Conservation (phyloP, 2,329 filamentous ascomycete genomes). For the Davidsoniella virescens region DNA sequence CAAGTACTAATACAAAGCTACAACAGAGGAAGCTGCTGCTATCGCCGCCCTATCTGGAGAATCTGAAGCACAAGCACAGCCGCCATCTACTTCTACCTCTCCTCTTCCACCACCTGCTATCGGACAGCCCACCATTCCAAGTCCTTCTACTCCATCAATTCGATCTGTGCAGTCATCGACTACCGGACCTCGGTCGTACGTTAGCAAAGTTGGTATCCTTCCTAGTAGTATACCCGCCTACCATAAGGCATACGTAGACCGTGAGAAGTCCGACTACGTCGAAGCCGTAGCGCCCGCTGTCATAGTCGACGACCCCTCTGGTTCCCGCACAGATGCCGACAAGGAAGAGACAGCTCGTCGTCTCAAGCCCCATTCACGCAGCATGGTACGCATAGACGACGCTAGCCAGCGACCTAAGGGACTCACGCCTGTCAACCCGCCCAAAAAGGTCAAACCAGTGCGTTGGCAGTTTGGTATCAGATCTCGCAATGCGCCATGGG, state of each 20-base stretch:
- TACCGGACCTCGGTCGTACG: constrained; percentile 38
- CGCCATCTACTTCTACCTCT: background rate
- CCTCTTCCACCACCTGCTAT: background rate
- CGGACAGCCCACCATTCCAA: constrained; percentile 16
- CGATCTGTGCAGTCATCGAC: constrained; percentile 32
- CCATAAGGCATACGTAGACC: constrained; percentile 79
- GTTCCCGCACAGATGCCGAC: constrained; percentile 49
- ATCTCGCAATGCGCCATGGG: constrained; percentile 81
- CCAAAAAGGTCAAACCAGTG: constrained; percentile 61
- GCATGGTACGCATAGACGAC: constrained; percentile 52
- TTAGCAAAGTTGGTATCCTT: constrained; percentile 80
- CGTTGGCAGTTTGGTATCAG: constrained; percentile 98
- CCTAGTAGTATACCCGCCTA: constrained; percentile 83
- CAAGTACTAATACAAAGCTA: constrained; percentile 18
- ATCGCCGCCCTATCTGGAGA: constrained; percentile 15
- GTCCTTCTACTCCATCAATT: constrained; percentile 37
- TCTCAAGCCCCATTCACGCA: constrained; percentile 71
- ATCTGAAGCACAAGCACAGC: background rate
- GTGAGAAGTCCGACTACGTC: constrained; percentile 30
- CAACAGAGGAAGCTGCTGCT: constrained; percentile 21
- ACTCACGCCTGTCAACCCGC: constrained; percentile 44
- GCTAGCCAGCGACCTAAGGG: constrained; percentile 38
- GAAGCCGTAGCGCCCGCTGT: constrained; percentile 24
- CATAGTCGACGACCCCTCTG: constrained; percentile 30
- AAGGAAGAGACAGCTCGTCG: constrained; percentile 67